Evolutionary conservation across 768 basidiomycete genomes (phyloP).

Genomic region (Lactarius hatsudake): DNA sequence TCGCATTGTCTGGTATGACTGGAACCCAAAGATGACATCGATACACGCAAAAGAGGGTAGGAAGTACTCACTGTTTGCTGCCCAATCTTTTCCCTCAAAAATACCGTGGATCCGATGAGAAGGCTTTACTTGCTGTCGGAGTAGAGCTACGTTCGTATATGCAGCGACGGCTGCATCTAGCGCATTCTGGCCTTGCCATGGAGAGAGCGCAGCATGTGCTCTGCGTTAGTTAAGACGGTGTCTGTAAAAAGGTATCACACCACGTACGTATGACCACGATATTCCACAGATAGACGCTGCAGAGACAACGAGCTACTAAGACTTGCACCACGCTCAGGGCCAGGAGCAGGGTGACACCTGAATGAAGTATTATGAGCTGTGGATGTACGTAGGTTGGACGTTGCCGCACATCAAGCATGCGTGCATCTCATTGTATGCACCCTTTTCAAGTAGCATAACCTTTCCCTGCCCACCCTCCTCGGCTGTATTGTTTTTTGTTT

Average conservation of each 20-base stretch:
- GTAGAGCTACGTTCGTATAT: slow-evolving; percentile 73
- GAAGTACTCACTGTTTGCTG: slow-evolving; percentile 54
- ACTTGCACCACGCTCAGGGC: slow-evolving; percentile 65
- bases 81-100: slow-evolving; percentile 74
- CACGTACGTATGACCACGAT: slow-evolving; percentile 66
- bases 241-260: neutral
- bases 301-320: slow-evolving; percentile 64
- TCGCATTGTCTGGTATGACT: slow-evolving; percentile 85
- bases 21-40: neutral
- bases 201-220: slow-evolving; percentile 74
- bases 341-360: slow-evolving; percentile 83
- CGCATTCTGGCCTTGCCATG: slow-evolving; percentile 84
- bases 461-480: slow-evolving; percentile 82
- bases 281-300: slow-evolving; percentile 59
- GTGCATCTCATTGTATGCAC: slow-evolving; percentile 74
- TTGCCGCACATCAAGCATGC: slow-evolving; percentile 65
- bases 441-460: slow-evolving; percentile 60
- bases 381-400: neutral
- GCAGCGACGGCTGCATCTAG: slow-evolving; percentile 85
- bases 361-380: neutral
- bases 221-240: slow-evolving; percentile 35
- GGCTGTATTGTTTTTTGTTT: slow-evolving; percentile 45
- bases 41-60: neutral
- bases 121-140: slow-evolving; percentile 80
- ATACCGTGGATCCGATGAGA: slow-evolving; percentile 79